Conservation (phyloP, 495 filamentous ascomycete species). For the Penicillium robsamsonii region DNA sequence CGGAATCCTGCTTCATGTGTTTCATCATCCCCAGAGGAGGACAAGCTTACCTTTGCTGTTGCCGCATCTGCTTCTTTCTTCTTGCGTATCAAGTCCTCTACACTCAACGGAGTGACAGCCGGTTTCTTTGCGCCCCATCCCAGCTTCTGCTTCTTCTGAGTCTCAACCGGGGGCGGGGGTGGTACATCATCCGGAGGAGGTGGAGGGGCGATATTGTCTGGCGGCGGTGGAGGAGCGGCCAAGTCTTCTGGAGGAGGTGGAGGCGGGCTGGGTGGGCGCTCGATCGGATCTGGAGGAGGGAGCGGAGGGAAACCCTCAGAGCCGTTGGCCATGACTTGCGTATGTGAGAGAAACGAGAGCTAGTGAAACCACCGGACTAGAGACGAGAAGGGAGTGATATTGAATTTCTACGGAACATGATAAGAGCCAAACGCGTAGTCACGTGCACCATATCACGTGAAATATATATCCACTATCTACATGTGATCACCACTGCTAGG, state of each 20-base stretch:
- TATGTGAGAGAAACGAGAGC: conserved; percentile 5
- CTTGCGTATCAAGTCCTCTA: conserved; percentile 74
- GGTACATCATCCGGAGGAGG: conserved; percentile 35
- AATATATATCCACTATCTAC: not conserved
- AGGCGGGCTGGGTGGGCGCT: conserved; percentile 47
- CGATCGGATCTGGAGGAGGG: conserved; percentile 39
- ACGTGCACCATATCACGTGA: conserved; percentile 12
- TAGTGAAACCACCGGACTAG: not conserved
- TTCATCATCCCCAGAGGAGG: not conserved
- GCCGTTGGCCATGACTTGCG: conserved; percentile 27
- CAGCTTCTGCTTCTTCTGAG: conserved; percentile 55
- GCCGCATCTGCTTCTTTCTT: conserved; percentile 78
- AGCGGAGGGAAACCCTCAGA: conserved; percentile 17
- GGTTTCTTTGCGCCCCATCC: conserved; percentile 51
- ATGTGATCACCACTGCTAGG: not conserved
- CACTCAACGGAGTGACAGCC: conserved; percentile 58
- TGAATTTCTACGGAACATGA: conserved; percentile 33
- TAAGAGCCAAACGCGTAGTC: conserved; percentile 19
- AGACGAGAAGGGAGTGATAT: conserved; percentile 22
- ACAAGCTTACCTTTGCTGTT: conserved; percentile 61
- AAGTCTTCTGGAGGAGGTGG: conserved; percentile 55
- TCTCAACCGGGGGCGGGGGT: conserved; percentile 37
- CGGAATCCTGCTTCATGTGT: not conserved
- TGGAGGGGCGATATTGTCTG: conserved; percentile 52
- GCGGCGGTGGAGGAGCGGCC: conserved; percentile 56